Evolutionary conservation across 139 green algal species (phyloP), one percentile per base, ranked within the genome.

Genomic region (Chara braunii): DNA sequence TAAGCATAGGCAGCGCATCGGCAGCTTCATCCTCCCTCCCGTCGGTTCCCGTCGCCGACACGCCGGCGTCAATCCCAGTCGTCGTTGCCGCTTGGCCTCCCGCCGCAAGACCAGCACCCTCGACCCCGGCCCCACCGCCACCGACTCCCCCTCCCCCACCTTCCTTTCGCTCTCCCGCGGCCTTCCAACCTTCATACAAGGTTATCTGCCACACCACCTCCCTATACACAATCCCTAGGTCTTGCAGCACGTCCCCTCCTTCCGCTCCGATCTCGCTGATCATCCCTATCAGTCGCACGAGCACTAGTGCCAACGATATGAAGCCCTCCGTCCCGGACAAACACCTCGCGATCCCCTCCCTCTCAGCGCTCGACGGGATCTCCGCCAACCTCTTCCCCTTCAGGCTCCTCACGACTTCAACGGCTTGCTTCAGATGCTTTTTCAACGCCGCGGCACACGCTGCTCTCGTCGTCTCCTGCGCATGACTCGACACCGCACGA

Each of bases 171-270:
- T 43, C 52, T 56, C 52, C 52, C 28, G 52, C 52, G 29, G 23
- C 45, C 6, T 68, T 68, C 28, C 26, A 60, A 22, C 67, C 26
- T 24, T 61, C 18, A 11, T 61, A 5, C 1, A 74, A 28, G 3
- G 65, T 37, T 3, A 74, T n/a, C 32, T 78, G 70, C 62, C 62
- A 68, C 5, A 51, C 36, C 8, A 58, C 32, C 32, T 65, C 61
- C 28, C 31, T 26, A 9, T 69, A 29, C 3, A 78, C 14, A 28
- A 32, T 29, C 32, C 50, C 60, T 26, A 60, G 33, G 23, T 78
- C 54, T 11, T 4, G 14, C 14, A 77, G 29, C n/a, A 77, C 11
- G 28, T 74, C 60, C 24, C n/a, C 35, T 18, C 45, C 64, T 30
- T 42, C 22, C 7, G 18, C 24, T 22, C 44, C 26, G 26, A 74